Evolutionary conservation across 1,139 yeast species (phyloP), one percentile per base, ranked within the genome.

Genomic region (Blastobotrys capitulatus): DNA sequence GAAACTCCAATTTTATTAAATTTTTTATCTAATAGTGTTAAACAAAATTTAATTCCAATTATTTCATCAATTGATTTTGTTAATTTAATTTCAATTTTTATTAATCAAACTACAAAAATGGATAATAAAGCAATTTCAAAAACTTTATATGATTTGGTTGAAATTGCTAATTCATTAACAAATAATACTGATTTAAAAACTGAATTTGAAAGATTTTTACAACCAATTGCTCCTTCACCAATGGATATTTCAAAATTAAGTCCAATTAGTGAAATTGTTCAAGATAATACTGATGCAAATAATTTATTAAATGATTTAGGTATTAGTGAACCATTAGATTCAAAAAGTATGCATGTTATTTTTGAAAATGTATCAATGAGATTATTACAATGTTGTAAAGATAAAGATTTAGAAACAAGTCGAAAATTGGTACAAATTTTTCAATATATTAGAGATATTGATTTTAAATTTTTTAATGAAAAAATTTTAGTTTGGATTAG

Each of bases 161-260:
- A 56, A 40, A 29, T 29, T 6, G 32, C 32, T 13, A 29, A 9
- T 29, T 3, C n/a, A 12, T 54, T 55, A 31, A 55, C 62, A 1
- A 40, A 57, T 9, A 38, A 41, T 8, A 38, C 56, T 13, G 56
- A 52, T 22, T 43, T 51, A 32, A 44, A 43, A 13, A 56, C 51
- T 6, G 57, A 52, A 27, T 41, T 56, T 20, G 41, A 52, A 29
- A 22, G 53, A 1, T 63, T 61, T 36, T 53, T 63, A 31, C 65
- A 62, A 38, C 3, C 44, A 40, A 19, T 41, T 48, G 42, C 38
- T 9, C 31, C 50, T 27, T 55, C 61, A 2, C 62, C 63, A 4
- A 52, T 53, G 34, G 66, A 62, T 26, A 54, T 62, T 15, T 54
- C 61, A 8, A 59, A 62, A 9, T 54, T 61, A 22, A 62, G 65